Conservation (phyloP, 1,284 basidiomycete genomes). For the Ustilago vetiveriae region DNA sequence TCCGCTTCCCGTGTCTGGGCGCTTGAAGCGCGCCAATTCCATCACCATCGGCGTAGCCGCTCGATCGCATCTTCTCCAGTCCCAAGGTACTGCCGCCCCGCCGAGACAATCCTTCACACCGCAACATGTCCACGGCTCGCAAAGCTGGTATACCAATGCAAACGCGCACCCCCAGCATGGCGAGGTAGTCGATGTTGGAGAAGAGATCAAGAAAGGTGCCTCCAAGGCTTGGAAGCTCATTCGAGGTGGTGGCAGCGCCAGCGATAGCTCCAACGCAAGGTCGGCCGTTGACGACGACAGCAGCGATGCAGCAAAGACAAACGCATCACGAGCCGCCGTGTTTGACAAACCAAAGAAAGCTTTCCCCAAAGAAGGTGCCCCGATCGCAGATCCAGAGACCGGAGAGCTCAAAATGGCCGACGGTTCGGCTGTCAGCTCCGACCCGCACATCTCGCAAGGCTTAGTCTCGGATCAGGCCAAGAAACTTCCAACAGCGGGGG, state of each 20-base stretch:
- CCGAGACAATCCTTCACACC: constrained; percentile 21
- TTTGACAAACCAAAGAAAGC: constrained; percentile 32
- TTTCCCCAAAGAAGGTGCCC: constrained; percentile 46
- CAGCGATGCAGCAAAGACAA: not conserved
- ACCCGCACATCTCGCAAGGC: constrained; percentile 7
- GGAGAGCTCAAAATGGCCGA: constrained; percentile 42
- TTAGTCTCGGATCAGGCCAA: constrained; percentile 19
- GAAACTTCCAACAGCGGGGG: constrained; percentile 2
- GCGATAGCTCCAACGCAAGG: constrained; percentile 11
- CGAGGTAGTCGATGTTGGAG: constrained; percentile 57
- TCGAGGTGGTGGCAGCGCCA: constrained; percentile 28
- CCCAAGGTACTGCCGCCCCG: constrained; percentile 51
- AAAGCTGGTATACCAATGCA: constrained; percentile 27
- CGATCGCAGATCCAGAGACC: constrained; percentile 30
- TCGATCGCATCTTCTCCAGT: constrained; percentile 57
- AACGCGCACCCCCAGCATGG: constrained; percentile 11
- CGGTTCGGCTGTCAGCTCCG: constrained; percentile 3
- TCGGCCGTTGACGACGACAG: no score
- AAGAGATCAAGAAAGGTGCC: constrained; percentile 54
- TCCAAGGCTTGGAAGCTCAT: constrained; percentile 52
- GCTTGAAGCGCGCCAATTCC: constrained; percentile 60
- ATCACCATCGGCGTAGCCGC: constrained; percentile 64
- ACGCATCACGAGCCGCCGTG: constrained; percentile 2
- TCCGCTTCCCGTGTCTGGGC: constrained; percentile 54
- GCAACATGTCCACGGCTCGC: constrained; percentile 45